These are phyloP conservation scores for Boeremia exigua DNA, from an alignment of 2,329 filamentous ascomycete species.

Conservation along the genomic window DNA sequence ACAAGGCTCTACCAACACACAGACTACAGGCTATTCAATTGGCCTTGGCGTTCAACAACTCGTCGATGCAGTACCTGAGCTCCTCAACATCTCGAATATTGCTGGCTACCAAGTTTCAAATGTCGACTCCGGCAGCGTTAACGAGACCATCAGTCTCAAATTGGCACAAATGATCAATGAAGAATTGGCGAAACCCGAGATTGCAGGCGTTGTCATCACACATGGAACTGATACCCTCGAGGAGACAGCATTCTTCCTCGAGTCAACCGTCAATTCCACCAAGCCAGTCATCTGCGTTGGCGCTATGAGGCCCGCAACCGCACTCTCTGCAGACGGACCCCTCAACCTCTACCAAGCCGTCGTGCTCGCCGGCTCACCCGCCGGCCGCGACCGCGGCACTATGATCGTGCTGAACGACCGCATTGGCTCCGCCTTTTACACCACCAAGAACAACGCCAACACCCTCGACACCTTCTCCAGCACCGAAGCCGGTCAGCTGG, in stretches of 20 bases:
- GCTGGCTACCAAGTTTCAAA: conserved; percentile 55
- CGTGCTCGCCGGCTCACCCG: conserved; percentile 58
- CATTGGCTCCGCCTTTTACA: conserved; percentile 64
- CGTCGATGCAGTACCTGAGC: conserved; percentile 61
- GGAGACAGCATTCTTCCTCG: conserved; percentile 68
- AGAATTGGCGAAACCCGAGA: conserved; percentile 54
- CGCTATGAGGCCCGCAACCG: conserved; percentile 68
- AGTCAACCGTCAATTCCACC: conserved; percentile 61
- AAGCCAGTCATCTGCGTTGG: conserved; percentile 68
- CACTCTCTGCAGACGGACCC: conserved; percentile 67
- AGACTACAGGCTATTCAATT: conserved; percentile 63
- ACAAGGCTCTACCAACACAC: conserved; percentile 55
- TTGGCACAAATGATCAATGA: conserved; percentile 57
- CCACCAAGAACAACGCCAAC: conserved; percentile 68
- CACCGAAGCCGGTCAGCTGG: conserved; percentile 61
- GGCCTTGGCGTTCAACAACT: conserved; percentile 58
- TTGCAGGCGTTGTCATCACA: conserved; percentile 62
- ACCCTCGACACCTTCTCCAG: conserved; percentile 67
- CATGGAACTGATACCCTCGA: conserved; percentile 72
- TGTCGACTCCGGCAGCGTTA: conserved; percentile 50
- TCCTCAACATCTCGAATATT: conserved; percentile 62
- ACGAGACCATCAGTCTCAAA: conserved; percentile 56
- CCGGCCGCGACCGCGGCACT: conserved; percentile 59
- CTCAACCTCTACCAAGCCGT: conserved; percentile 68
- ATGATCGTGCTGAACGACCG: conserved; percentile 69